Evolutionary conservation across 2,329 filamentous ascomycete genomes (phyloP).

Genomic region (Raffaelea albimanens): DNA sequence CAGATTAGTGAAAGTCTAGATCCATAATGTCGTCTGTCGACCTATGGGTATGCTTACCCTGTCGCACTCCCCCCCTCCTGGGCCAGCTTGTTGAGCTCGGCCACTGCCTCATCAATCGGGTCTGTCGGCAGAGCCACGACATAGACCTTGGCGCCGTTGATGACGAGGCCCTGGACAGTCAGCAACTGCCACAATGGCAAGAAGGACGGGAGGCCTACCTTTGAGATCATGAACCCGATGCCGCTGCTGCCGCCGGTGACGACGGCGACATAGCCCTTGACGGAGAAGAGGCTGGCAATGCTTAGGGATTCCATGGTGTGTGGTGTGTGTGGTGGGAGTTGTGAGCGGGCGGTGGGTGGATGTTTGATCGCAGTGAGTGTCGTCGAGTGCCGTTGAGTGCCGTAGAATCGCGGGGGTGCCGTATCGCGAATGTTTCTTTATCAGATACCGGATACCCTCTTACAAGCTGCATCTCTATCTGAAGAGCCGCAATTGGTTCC

Average conservation of each 20-base stretch:
- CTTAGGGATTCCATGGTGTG: conserved; percentile 4
- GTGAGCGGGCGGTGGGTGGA: too few relatives aligned
- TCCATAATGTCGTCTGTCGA: not conserved
- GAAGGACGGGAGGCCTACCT: not conserved
- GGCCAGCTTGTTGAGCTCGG: conserved; percentile 48
- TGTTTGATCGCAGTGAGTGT: too few relatives aligned
- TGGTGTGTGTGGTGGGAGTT: not conserved
- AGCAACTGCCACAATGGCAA: not conserved
- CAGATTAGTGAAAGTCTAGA: not conserved
- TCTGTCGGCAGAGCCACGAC: conserved; percentile 56
- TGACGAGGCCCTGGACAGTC: conserved; percentile 30
- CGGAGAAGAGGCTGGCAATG: conserved; percentile 6
- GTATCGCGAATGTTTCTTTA: too few relatives aligned
- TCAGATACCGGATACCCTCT: too few relatives aligned
- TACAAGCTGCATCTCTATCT: too few relatives aligned
- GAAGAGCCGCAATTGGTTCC: too few relatives aligned
- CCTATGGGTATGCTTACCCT: not conserved
- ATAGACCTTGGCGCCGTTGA: conserved; percentile 61
- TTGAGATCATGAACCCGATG: conserved; percentile 22
- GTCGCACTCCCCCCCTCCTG: conserved; percentile 15
- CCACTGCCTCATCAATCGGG: conserved; percentile 50
- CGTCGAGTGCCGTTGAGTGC: too few relatives aligned
- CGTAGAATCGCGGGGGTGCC: too few relatives aligned
- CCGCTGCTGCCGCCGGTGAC: conserved; percentile 23
- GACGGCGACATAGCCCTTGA: conserved; percentile 23